phyloP scores from a whole-genome alignment of 2,329 filamentous ascomycete species.

The Dactylella cylindrospora region DNA sequence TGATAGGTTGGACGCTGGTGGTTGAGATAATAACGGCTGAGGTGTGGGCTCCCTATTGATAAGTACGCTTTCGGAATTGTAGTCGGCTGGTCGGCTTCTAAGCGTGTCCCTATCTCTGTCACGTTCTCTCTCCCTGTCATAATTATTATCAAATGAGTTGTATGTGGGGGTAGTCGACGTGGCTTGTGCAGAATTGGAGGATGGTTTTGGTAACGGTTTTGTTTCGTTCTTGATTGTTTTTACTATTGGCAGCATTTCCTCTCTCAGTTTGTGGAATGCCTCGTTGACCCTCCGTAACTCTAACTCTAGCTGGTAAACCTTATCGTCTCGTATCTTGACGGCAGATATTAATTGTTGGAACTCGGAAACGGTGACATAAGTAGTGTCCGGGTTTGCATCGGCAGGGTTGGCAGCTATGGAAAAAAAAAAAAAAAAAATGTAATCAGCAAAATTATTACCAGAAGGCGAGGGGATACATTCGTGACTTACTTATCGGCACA shows the following conservation, averaged over 20 bases:
- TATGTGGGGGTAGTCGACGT: slow-evolving; percentile 40
- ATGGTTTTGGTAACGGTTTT: slow-evolving; percentile 70
- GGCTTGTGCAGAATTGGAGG: slow-evolving; percentile 15
- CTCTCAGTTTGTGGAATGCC: slow-evolving; percentile 82
- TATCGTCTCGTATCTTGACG: slow-evolving; percentile 83
- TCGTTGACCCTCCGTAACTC: slow-evolving; percentile 82
- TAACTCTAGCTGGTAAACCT: slow-evolving; percentile 77
- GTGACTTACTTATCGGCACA: slow-evolving; percentile 76
- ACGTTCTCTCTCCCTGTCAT: background rate
- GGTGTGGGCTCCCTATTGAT: slow-evolving; percentile 38
- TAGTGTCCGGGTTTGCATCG: slow-evolving; percentile 58
- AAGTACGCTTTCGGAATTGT: slow-evolving; percentile 23
- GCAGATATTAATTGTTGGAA: slow-evolving; percentile 88
- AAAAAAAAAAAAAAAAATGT: slow-evolving; percentile 7
- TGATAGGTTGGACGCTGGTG: too few species aligned
- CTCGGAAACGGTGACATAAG: slow-evolving; percentile 60
- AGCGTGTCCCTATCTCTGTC: slow-evolving; percentile 27
- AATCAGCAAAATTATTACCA: background rate
- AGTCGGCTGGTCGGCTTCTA: slow-evolving; percentile 9
- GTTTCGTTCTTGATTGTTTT: slow-evolving; percentile 88
- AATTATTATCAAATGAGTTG: slow-evolving; percentile 29
- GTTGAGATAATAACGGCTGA: slow-evolving; percentile 34
- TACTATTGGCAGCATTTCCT: slow-evolving; percentile 87
- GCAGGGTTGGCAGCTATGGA: slow-evolving; percentile 79
- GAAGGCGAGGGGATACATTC: background rate